A percentile compares a stretch with the other conserved stretches of the same genome.
Conservation (phyloP, 1,139 yeast species). For the Arxiozyma slooffiae region DNA sequence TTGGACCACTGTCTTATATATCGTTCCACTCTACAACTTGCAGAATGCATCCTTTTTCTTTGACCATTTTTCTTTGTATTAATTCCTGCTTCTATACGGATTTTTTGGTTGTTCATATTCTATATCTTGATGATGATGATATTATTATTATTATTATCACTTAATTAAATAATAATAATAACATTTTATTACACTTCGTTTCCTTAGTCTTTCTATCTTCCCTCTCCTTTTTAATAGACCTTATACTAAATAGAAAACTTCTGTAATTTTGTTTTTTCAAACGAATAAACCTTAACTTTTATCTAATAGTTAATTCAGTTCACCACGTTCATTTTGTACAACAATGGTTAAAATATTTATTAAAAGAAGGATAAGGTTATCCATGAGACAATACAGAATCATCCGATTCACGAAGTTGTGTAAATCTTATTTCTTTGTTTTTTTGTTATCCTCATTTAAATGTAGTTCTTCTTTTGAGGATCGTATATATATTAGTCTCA, state of each 20-base stretch:
- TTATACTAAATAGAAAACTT: no score
- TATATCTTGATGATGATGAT: background rate
- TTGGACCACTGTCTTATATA: slow-evolving; percentile 24
- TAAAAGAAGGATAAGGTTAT: background rate
- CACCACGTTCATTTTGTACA: background rate
- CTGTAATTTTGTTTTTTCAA: background rate
- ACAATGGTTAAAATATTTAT: background rate
- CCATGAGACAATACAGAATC: background rate
- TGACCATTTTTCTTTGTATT: slow-evolving; percentile 1
- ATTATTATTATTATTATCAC: no score
- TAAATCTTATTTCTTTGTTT: no score
- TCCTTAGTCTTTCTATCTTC: background rate
- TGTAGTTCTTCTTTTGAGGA: background rate
- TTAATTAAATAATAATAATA: no score
- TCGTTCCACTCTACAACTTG: slow-evolving; percentile 1
- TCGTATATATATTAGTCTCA: background rate
- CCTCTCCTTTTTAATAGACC: background rate
- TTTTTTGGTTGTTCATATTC: background rate
- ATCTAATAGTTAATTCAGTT: background rate
- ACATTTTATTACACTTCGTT: background rate
- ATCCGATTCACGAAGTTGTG: background rate
- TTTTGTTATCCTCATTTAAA: no score
- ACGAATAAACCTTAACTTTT: background rate
- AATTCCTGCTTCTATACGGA: background rate
- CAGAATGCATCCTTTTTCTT: background rate